These are phyloP conservation scores for Allantophomopsis lycopodina DNA, from an alignment of 2,329 filamentous ascomycete species.

Conservation along the genomic window DNA sequence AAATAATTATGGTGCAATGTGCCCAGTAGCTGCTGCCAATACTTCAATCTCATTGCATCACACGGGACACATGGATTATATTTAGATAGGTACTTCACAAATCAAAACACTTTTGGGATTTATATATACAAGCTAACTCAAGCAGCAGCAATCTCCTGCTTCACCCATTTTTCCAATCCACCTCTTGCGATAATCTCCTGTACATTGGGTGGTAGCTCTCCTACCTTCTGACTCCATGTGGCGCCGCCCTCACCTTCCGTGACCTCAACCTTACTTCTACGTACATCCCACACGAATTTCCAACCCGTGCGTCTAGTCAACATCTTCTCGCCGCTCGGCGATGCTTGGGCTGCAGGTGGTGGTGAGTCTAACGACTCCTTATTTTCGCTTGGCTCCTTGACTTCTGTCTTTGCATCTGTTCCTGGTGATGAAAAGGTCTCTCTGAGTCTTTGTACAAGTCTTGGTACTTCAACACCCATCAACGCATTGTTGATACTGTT, in stretches of 20 bases:
- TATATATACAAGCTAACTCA: background rate
- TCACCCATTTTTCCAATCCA: slow-evolving; percentile 70
- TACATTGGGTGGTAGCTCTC: slow-evolving; percentile 72
- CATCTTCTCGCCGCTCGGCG: slow-evolving; percentile 30
- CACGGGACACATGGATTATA: too few relatives aligned
- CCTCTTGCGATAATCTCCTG: slow-evolving; percentile 73
- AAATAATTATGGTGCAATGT: too few relatives aligned
- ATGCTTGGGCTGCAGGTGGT: slow-evolving; percentile 24
- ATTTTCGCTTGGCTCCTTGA: slow-evolving; percentile 37
- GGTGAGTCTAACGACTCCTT: slow-evolving; percentile 34
- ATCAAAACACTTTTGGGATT: too few relatives aligned
- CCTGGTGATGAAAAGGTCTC: slow-evolving; percentile 34
- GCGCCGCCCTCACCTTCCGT: slow-evolving; percentile 53
- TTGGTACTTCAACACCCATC: slow-evolving; percentile 57
- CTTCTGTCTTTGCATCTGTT: slow-evolving; percentile 21
- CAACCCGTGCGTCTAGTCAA: slow-evolving; percentile 67
- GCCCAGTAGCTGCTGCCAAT: too few relatives aligned
- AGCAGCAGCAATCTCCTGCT: background rate
- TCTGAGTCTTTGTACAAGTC: slow-evolving; percentile 50
- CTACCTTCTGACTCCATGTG: slow-evolving; percentile 69
- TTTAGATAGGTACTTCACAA: too few relatives aligned
- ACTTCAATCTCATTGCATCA: too few relatives aligned
- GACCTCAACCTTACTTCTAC: slow-evolving; percentile 54
- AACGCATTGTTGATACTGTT: slow-evolving; percentile 74
- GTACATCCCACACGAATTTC: slow-evolving; percentile 72